These are phyloP conservation scores for Scedosporium minutisporum DNA, from an alignment of 2,329 filamentous ascomycete genomes.

Conservation along the genomic window DNA sequence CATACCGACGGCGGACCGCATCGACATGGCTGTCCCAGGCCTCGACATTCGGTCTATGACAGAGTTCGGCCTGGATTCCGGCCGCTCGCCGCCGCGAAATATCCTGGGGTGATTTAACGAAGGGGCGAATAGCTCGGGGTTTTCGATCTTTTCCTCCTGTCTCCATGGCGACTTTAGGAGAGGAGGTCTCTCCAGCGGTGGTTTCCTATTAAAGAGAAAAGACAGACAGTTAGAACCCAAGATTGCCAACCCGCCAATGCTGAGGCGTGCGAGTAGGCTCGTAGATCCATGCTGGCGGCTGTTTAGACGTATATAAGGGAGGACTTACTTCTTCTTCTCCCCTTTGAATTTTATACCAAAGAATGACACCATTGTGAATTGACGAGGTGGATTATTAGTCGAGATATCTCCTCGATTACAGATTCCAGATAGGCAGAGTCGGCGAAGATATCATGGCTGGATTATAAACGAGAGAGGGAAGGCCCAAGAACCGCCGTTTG, in stretches of 20 bases:
- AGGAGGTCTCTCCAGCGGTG: neutral
- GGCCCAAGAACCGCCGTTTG: neutral
- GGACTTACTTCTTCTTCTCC: constrained; percentile 47
- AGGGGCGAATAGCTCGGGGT: neutral
- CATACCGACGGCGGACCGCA: neutral
- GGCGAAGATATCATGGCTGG: neutral
- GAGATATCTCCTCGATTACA: neutral
- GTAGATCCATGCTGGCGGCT: neutral
- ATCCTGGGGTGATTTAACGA: neutral
- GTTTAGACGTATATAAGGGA: neutral
- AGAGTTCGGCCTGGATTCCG: neutral
- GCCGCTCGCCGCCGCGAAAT: neutral
- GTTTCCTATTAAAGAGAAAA: neutral
- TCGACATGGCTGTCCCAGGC: neutral
- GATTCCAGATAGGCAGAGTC: neutral
- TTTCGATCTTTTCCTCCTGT: neutral
- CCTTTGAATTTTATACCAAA: constrained; percentile 47
- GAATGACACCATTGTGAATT: constrained; percentile 43
- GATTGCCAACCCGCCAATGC: too few relatives aligned
- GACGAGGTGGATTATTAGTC: too few relatives aligned
- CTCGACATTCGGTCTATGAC: neutral
- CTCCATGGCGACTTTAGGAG: neutral
- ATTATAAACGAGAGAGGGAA: neutral
- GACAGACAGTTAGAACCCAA: too few relatives aligned
- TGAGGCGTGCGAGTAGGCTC: too few relatives aligned